Percentiles rank a stretch among this genome's conserved stretches.
Evolutionary conservation across 2,329 filamentous ascomycete genomes (phyloP).

Genomic region (Pseudocercospora ulei): DNA sequence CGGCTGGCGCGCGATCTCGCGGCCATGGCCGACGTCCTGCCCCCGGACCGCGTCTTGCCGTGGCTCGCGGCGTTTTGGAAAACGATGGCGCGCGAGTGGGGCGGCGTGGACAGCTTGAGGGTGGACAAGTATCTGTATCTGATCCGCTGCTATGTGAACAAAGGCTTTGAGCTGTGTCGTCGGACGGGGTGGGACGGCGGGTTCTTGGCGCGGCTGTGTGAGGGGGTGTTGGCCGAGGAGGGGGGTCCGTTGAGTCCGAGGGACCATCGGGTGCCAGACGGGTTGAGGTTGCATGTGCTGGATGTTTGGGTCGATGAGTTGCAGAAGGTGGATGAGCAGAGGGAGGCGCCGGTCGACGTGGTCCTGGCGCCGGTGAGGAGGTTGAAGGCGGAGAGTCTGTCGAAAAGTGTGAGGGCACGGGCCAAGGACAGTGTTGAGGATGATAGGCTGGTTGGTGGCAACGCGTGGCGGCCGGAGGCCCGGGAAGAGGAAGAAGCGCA

Average conservation of each 20-base stretch:
- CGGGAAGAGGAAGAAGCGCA: conserved; percentile 38
- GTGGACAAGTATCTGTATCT: conserved; percentile 91
- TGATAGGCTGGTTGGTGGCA: conserved; percentile 54
- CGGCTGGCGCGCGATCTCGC: conserved; percentile 69
- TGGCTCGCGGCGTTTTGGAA: conserved; percentile 46
- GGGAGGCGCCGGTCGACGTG: conserved; percentile 37
- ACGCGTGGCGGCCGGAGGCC: conserved; percentile 27
- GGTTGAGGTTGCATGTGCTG: conserved; percentile 72
- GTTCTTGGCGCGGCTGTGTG: conserved; percentile 37
- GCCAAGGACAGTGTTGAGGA: conserved; percentile 63
- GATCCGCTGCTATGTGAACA: conserved; percentile 65
- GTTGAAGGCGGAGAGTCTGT: conserved; percentile 49
- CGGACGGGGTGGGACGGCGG: conserved; percentile 32
- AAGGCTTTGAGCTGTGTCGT: conserved; percentile 50
- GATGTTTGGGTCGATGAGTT: conserved; percentile 90
- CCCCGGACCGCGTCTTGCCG: conserved; percentile 33
- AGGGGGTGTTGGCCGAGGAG: conserved; percentile 41
- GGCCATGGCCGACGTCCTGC: conserved; percentile 53
- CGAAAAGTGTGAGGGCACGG: conserved; percentile 62
- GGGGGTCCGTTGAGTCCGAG: conserved; percentile 38
- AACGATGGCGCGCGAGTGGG: conserved; percentile 46
- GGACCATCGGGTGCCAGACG: conserved; percentile 61
- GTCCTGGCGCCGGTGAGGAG: conserved; percentile 50
- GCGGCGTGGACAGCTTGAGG: conserved; percentile 42
- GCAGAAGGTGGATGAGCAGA: conserved; percentile 53